Evolutionary conservation across 352 stramenopile genomes (phyloP).

Genomic region (Plasmopara viticola): DNA sequence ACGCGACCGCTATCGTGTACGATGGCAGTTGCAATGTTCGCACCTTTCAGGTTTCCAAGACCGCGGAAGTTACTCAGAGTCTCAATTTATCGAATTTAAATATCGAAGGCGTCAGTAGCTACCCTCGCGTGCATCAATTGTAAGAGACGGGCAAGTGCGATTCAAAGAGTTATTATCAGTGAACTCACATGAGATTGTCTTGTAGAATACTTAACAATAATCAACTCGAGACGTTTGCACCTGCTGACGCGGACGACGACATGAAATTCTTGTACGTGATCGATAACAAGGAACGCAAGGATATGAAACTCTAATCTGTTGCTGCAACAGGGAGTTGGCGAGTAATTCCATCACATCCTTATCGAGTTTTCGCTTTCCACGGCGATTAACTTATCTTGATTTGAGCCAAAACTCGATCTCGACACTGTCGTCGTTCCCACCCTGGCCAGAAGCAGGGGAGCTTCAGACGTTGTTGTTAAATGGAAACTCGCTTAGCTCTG

Average conservation of each 20-base stretch:
- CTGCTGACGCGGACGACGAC: slow-evolving; percentile 34
- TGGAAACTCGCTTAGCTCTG: slow-evolving; percentile 32
- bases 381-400: slow-evolving; percentile 41
- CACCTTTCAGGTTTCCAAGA: slow-evolving; percentile 34
- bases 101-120: slow-evolving; percentile 35
- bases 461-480: slow-evolving; percentile 61
- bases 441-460: slow-evolving; percentile 38
- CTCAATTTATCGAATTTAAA: slow-evolving; percentile 66
- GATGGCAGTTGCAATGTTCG: slow-evolving; percentile 36
- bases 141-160: slow-evolving; percentile 9
- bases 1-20: slow-evolving; percentile 49
- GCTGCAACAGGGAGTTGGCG: slow-evolving; percentile 27
- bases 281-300: background rate
- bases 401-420: slow-evolving; percentile 40
- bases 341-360: slow-evolving; percentile 44
- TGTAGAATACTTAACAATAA: slow-evolving; percentile 46
- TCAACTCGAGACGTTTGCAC: slow-evolving; percentile 42
- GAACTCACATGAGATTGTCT: slow-evolving; percentile 1
- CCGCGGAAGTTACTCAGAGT: slow-evolving; percentile 23
- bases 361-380: slow-evolving; percentile 28
- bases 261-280: slow-evolving; percentile 45
- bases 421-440: slow-evolving; percentile 19
- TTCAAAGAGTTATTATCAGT: background rate
- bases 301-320: slow-evolving; percentile 2
- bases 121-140: slow-evolving; percentile 50